Conservation (phyloP, 768 basidiomycete species). For the Suillus weaverae region DNA sequence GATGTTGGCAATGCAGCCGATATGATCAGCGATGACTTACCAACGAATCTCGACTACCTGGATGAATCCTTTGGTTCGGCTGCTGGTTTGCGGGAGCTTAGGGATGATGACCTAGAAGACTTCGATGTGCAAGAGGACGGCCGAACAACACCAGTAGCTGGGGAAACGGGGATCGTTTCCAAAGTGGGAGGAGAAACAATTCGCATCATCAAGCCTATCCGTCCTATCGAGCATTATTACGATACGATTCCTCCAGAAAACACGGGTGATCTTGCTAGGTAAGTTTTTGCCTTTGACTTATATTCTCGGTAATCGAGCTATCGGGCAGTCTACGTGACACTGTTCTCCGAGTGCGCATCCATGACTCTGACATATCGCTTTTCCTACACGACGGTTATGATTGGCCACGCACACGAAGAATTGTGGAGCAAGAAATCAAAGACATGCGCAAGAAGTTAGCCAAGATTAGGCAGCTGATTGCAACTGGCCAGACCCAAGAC, state of each 20-base stretch:
- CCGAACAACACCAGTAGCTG: conserved; percentile 17
- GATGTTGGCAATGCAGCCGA: conserved; percentile 81
- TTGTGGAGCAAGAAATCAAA: conserved; percentile 85
- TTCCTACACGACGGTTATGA: conserved; percentile 94
- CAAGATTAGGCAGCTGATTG: conserved; percentile 89
- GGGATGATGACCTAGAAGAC: conserved; percentile 73
- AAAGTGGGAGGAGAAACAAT: conserved; percentile 84
- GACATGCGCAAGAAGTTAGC: conserved; percentile 84
- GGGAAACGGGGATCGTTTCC: conserved; percentile 49
- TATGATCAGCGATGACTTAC: conserved; percentile 89
- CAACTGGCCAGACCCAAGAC: conserved; percentile 85
- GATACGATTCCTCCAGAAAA: conserved; percentile 60
- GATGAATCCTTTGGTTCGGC: conserved; percentile 80
- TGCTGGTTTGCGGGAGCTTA: conserved; percentile 69
- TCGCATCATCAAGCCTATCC: conserved; percentile 68
- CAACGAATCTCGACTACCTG: conserved; percentile 85
- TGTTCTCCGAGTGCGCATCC: conserved; percentile 52
- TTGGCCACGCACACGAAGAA: conserved; percentile 82
- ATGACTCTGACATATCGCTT: conserved; percentile 62
- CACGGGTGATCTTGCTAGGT: conserved; percentile 48
- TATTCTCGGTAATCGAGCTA: conserved; percentile 9
- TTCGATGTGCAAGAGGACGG: conserved; percentile 42
- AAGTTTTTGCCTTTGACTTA: conserved; percentile 20
- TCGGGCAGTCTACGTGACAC: conserved; percentile 45
- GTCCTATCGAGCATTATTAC: conserved; percentile 73